phyloP scores from a whole-genome alignment of 805 yeast genomes.

The Wickerhamomyces canadensis region DNA sequence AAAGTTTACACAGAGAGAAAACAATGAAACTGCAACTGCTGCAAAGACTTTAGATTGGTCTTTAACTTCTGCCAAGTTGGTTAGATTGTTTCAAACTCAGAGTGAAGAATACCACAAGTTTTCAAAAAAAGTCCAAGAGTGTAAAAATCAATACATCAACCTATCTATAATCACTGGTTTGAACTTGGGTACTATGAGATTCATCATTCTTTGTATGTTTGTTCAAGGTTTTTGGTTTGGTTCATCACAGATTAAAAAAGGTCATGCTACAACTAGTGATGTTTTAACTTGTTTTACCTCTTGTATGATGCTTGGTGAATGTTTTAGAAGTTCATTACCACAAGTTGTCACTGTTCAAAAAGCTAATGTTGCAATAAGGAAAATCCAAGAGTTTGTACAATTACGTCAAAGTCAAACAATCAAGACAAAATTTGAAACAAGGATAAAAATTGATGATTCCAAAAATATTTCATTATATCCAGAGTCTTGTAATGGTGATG shows the following conservation, averaged over 20 bases:
- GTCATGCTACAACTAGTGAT: constrained; percentile 48
- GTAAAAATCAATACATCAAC: constrained; percentile 36
- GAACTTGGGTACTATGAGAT: constrained; percentile 52
- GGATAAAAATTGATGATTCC: constrained; percentile 7
- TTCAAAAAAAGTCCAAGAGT: constrained; percentile 20
- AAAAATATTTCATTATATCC: constrained; percentile 20
- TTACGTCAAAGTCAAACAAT: constrained; percentile 7
- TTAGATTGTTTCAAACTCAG: constrained; percentile 58
- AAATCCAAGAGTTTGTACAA: constrained; percentile 38
- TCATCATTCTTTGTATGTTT: constrained; percentile 65
- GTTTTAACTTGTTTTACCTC: constrained; percentile 82
- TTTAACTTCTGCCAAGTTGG: constrained; percentile 50
- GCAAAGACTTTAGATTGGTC: constrained; percentile 70
- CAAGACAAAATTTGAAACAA: constrained; percentile 8
- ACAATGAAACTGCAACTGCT: constrained; percentile 46
- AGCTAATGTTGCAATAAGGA: constrained; percentile 62
- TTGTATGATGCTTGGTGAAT: constrained; percentile 66
- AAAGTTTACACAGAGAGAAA: constrained; percentile 48
- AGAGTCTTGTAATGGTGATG: constrained; percentile 37
- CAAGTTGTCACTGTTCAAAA: constrained; percentile 60
- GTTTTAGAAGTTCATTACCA: constrained; percentile 48
- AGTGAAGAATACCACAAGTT: constrained; percentile 43
- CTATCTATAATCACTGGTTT: constrained; percentile 43
- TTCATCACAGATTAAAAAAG: constrained; percentile 49
- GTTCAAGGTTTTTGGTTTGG: constrained; percentile 96